Base-by-base conservation (phyloP, 164 flowering plant species). In the grape (Vitis vinifera) region DNA sequence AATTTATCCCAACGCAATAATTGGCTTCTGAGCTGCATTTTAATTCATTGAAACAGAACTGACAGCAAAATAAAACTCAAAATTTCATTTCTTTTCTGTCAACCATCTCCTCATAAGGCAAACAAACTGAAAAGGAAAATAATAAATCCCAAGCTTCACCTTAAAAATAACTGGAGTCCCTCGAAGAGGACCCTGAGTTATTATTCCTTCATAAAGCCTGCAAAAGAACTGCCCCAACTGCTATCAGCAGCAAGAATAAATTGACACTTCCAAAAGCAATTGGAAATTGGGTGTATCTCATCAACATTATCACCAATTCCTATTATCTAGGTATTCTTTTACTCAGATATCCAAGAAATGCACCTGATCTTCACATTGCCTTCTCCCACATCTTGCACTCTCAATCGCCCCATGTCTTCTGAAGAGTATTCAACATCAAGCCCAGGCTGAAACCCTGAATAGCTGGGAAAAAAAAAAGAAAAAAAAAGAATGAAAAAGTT, bases 201-300 rank as follows among this genome's bases (percentile, higher is more conserved):
- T 81, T 80, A 94, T 88, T 58, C 99, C 99, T 73, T 91, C 97
- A 78, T 92, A 92, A 72, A 92, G 89, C 88, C 99, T 94, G 81
- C 79, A 86, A 80, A 51, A 68, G 11, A 78, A 79, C 97, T 87
- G 92, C 85, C 84, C 81, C 16, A 64, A 55, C 72, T 71, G 73
- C 55, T 74, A 84, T 83, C 69, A 88, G 78, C 57, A 76, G 56
- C 72, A 82, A 68, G n/a, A 67, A 49, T n/a, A 31, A 1, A 8
- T 15, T 13, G 17, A 15, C 15, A 8, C 14, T 44, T 55, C 9
- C 61, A 27, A 30, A 55, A 58, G 15, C 37, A 17, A 44, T 17
- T 4, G 4, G n/a, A 3, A 31, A 59, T 12, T 29, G 3, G 62
- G 12, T 10, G 30, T 9, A 58, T 12, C 52, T 12, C 52, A 59